Conservation (phyloP, 2,329 filamentous ascomycete species). For the Aspergillus novofumigatus region DNA sequence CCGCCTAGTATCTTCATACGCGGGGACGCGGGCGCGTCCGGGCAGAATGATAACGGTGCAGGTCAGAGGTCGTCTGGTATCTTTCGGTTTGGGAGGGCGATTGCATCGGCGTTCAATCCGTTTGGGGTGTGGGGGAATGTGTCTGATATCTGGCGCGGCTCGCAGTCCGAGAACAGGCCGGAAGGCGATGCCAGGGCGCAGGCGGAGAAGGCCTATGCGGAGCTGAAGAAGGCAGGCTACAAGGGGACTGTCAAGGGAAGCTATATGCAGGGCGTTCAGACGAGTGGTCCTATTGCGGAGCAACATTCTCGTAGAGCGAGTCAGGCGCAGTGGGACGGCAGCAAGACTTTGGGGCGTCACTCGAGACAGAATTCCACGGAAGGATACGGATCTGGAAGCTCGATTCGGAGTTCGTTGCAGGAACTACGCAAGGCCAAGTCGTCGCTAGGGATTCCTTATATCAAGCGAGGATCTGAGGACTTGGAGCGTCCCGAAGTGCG, state of each 20-base stretch:
- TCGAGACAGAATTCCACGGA: conserved; percentile 14
- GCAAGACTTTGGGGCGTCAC: conserved; percentile 9
- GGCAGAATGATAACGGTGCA: conserved; percentile 20
- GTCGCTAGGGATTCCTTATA: conserved; percentile 25
- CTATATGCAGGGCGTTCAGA: conserved; percentile 21
- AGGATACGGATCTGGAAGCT: conserved; percentile 19
- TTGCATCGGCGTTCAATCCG: conserved; percentile 53
- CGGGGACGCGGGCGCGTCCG: conserved; percentile 22
- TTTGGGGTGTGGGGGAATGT: conserved; percentile 45
- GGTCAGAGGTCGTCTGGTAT: conserved; percentile 43
- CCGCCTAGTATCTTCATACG: conserved; percentile 67
- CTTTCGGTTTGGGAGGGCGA: conserved; percentile 53
- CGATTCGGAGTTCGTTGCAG: conserved; percentile 31
- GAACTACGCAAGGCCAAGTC: conserved; percentile 34
- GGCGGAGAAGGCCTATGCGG: conserved; percentile 50
- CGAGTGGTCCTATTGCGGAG: conserved; percentile 24
- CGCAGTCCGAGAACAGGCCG: conserved; percentile 35
- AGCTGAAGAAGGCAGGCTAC: conserved; percentile 52
- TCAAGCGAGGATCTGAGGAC: conserved; percentile 22
- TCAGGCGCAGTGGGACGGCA: conserved; percentile 28
- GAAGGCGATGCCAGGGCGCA: conserved; percentile 44
- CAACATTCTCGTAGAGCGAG: conserved; percentile 30
- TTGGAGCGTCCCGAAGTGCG: conserved; percentile 32
- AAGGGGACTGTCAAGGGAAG: conserved; percentile 37
- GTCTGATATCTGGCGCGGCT: conserved; percentile 42